Base-by-base conservation (phyloP, 2,329 filamentous ascomycete species). In the Zymoseptoria ardabiliae region DNA sequence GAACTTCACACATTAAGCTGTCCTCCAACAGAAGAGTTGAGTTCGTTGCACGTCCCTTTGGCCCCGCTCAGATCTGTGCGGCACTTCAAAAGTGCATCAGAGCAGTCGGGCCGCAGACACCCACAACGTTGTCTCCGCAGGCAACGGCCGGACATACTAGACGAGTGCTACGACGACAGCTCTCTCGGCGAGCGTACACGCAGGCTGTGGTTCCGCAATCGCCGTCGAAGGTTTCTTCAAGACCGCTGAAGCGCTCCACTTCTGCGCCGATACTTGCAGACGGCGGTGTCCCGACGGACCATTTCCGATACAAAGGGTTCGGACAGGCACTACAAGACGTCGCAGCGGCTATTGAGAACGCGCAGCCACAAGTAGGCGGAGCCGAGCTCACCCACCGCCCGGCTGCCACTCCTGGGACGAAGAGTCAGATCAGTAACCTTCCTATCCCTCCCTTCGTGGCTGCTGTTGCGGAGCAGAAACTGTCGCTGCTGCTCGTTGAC, bases 401-500 rank as follows among this genome's bases (percentile, higher is more conserved):
- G 2, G 13, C 7, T 13, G 10, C 35, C 17, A 2, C 13, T n/a
- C 11, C 35, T 45, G 13, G 35, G 2, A n/a, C 7, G 17, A n/a
- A 13, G 2, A n/a, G 7, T n/a, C 17, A 17, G 5, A n/a, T 45
- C 6, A 7, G 35, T n/a, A n/a, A 45, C 3, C 17, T 45, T 13
- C 13, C 35, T 6, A 45, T 45, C 35, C 35, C 35, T 45, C 4
- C 35, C n/a, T 45, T 17, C 11, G 35, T 13, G 13, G 35, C 13
- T 17, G 13, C 35, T 1, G 17, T 13, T 5, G 13, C 35, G 2
- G 35, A 45, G 35, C 22, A 53, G 20, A 53, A 53, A 5, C 51
- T 53, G n/a, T 69, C 65, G 6, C 58, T 72, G 8, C 59, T 72
- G 21, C 63, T 72, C 2, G 71, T 72, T 1, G 71, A 73, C 56